These are phyloP conservation scores for Solanum megistacrolobum DNA, from an alignment of 257 asterid species.

Conservation along the genomic window DNA sequence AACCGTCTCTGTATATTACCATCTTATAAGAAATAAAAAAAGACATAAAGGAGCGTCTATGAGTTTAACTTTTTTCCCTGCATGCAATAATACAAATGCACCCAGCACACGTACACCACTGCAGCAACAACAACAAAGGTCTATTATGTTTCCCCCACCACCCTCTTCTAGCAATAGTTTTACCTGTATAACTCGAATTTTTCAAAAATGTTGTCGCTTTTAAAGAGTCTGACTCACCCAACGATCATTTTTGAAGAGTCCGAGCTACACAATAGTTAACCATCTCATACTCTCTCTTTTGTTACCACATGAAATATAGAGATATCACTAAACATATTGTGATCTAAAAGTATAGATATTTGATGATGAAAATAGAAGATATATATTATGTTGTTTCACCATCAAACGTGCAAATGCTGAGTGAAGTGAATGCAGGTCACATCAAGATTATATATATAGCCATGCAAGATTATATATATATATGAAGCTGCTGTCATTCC, in stretches of 20 bases:
- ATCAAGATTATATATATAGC: neutral
- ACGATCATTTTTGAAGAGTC: neutral
- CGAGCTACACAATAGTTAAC: neutral
- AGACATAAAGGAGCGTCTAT: neutral
- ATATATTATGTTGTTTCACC: neutral
- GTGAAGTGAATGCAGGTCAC: neutral
- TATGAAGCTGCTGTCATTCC: neutral
- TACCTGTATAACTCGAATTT: neutral
- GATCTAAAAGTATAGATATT: neutral
- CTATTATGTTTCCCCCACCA: neutral
- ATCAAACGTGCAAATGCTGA: neutral
- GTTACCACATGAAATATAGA: neutral
- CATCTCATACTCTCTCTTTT: neutral
- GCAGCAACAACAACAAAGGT: neutral
- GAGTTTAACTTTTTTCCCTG: neutral
- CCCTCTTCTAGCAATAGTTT: neutral
- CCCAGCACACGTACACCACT: neutral
- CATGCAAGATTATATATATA: neutral
- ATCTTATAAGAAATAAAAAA: neutral
- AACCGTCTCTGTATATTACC: neutral
- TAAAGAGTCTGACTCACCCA: neutral
- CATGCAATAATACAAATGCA: slow-evolving; percentile 26
- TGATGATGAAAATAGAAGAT: neutral
- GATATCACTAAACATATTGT: neutral
- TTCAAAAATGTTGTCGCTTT: neutral